Base-by-base conservation (phyloP, 352 stramenopile genomes). In the Globisporangium solare region DNA sequence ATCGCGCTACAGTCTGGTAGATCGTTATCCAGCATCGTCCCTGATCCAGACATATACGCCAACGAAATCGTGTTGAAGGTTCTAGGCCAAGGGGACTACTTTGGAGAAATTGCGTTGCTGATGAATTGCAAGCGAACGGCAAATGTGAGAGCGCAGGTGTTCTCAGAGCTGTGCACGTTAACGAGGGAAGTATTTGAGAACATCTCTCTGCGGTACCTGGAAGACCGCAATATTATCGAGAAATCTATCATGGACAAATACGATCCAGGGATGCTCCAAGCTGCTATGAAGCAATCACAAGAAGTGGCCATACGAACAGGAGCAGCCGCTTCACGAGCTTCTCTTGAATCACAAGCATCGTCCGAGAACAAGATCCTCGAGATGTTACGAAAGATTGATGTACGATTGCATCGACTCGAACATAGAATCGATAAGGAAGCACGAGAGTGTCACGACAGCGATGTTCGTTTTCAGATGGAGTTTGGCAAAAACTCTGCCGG, bases 171-270 rank as follows among this genome's bases (percentile, higher is more conserved):
- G 7, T 92, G 83, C 41, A 85, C 79, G 8, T 59, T 90, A 8
- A 89, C 83, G 1, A 72, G 83, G 7, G 79, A 90, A 22, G 70
- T 87, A 3, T 92, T 92, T 60, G 80, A 92, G 47, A 85, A 50
- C 42, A 89, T 92, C 21, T 89, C 79, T 14, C 58, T 79, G 37
- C 78, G 82, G 0, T 92, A 90, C 57, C 63, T 89, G 15, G 83
- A 92, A 35, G 83, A 92, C 39, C 78, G 83, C 15, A 82, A 62
- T 32, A 85, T 90, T 51, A 92, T 91, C 22, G 83, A 92, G 51
- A 86, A 88, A 56, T 88, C 91, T 56, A 92, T 92, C 61, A 89
- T 90, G 69, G 75, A 91, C 67, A 89, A 89, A 55, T 91, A 92
- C 63, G 79, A 92, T 40, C 78, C 80, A 1, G 57, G 63, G 0